These are phyloP conservation scores for Metschnikowia dekortorum DNA, from an alignment of 805 yeast species.

Conservation along the genomic window DNA sequence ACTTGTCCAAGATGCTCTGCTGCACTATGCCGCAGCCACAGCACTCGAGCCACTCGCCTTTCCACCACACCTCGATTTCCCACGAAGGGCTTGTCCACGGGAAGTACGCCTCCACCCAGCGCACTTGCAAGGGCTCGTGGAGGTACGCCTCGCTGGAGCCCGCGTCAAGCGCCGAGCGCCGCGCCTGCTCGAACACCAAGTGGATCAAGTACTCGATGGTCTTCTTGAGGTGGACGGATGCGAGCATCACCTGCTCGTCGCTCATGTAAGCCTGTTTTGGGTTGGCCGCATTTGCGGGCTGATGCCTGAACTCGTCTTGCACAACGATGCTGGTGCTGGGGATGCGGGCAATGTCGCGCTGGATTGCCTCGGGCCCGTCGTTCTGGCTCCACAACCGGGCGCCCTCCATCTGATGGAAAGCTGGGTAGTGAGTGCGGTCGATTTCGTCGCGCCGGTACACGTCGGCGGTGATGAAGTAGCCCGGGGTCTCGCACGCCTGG, in stretches of 20 bases:
- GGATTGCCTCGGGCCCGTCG: conserved; percentile 37
- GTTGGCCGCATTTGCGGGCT: conserved; percentile 54
- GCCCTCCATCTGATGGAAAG: conserved; percentile 97
- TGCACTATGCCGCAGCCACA: conserved; percentile 93
- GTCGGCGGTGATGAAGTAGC: conserved; percentile 91
- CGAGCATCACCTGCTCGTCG: conserved; percentile 60
- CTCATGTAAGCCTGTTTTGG: conserved; percentile 81
- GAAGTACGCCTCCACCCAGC: conserved; percentile 94
- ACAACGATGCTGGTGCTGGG: conserved; percentile 70
- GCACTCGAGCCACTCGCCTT: conserved; percentile 95
- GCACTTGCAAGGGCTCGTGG: conserved; percentile 71
- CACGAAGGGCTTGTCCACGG: conserved; percentile 99
- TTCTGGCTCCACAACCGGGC: conserved; percentile 76
- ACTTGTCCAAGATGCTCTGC: conserved; percentile 67
- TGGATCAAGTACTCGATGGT: conserved; percentile 81
- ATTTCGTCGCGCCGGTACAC: conserved; percentile 95
- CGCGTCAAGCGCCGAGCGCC: conserved; percentile 53
- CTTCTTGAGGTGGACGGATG: conserved; percentile 75
- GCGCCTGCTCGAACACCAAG: conserved; percentile 73
- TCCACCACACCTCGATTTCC: conserved; percentile 99
- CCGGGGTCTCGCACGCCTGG: conserved; percentile 61
- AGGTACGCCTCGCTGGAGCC: conserved; percentile 57
- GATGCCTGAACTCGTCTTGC: conserved; percentile 55
- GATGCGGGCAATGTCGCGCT: conserved; percentile 55
- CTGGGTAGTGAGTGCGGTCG: conserved; percentile 95